phyloP scores from a whole-genome alignment of 371 early-diverging fungal genomes.

The Circinella minor region DNA sequence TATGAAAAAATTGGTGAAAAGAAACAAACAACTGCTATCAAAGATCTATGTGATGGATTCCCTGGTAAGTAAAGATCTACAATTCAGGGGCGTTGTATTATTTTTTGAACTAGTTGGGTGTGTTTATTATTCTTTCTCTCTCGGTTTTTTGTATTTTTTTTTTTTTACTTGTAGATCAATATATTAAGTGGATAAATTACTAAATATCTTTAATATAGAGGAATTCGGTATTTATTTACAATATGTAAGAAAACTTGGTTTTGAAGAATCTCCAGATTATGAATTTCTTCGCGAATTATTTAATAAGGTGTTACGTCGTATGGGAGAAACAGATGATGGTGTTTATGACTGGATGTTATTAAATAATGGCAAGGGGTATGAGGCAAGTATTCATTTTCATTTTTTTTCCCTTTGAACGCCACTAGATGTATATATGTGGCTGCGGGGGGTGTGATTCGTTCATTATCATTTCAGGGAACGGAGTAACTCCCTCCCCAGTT shows the following conservation, averaged over 20 bases:
- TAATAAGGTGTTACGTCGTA: conserved; percentile 76
- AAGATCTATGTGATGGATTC: conserved; percentile 80
- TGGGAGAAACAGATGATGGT: conserved; percentile 82
- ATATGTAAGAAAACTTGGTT: conserved; percentile 91
- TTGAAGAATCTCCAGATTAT: conserved; percentile 97
- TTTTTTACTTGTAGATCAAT: not conserved
- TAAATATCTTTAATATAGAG: conserved; percentile 41
- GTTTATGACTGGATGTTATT: conserved; percentile 93
- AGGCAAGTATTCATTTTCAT: conserved; percentile 29
- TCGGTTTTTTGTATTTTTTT: not conserved
- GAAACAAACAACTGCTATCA: conserved; percentile 81
- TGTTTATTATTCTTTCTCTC: no score
- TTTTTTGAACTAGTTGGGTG: no score
- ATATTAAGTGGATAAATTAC: not conserved
- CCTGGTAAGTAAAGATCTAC: conserved; percentile 54
- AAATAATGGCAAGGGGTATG: conserved; percentile 70
- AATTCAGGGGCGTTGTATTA: conserved; percentile 4
- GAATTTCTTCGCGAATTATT: conserved; percentile 86
- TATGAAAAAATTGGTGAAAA: conserved; percentile 94
- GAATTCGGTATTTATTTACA: conserved; percentile 92
- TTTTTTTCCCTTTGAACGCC: not conserved
- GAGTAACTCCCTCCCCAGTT: no score
- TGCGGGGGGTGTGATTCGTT: not conserved
- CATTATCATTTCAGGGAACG: no score
- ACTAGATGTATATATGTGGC: not conserved